Base-by-base conservation (phyloP, 176 grass and related monocot genomes). In the Carex parvula region DNA sequence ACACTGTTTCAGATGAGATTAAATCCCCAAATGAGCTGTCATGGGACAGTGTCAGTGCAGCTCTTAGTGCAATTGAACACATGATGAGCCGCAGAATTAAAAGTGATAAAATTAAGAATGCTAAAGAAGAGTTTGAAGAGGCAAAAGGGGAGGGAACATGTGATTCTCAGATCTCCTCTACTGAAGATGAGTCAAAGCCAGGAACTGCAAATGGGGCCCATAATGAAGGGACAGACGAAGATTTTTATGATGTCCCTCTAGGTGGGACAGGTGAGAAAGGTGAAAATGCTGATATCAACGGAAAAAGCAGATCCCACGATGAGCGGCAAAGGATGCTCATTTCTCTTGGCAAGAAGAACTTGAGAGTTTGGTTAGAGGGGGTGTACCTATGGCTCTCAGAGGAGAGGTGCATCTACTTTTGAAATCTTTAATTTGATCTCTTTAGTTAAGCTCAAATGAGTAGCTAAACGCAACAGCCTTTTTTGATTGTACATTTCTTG, bases 371-470 rank as follows among this genome's bases (percentile, higher is more conserved):
- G 93, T 98, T 84, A 90, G 84, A 74, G 96, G 93, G 77, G 96
- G 96, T 11, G 83, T 98, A 52, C 92, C 96, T 83, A 93, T 93
- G 86, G 88, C 91, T 90, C 91, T 98, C 64, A 93, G 96, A 95
- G 96, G 93, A 88, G 91, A 98, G 96, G 96, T 98, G 65, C 71
- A 66, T 29, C 44, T 81, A 64, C 86, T 83, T 84, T 84, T 67
- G 52, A 84, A 58, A 72, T 22, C 66, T 84, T 35, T 58, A 33
- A 50, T 54, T 86, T n/a, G 58, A 41, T 37, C 20, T 88, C 10
- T 64, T 67, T 87, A 20, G 12, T 58, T 44, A 16, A 61, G 50
- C 56, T 64, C 57, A 46, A 70, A 81, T 48, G 10, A 86, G 79
- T 39, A 30, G 42, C 84, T 88, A 72, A 69, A 79, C 44, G 85